Evolutionary conservation across 495 filamentous ascomycete species (phyloP), one percentile per base, ranked within the genome.

Genomic region (Aspergillus cavernicola): DNA sequence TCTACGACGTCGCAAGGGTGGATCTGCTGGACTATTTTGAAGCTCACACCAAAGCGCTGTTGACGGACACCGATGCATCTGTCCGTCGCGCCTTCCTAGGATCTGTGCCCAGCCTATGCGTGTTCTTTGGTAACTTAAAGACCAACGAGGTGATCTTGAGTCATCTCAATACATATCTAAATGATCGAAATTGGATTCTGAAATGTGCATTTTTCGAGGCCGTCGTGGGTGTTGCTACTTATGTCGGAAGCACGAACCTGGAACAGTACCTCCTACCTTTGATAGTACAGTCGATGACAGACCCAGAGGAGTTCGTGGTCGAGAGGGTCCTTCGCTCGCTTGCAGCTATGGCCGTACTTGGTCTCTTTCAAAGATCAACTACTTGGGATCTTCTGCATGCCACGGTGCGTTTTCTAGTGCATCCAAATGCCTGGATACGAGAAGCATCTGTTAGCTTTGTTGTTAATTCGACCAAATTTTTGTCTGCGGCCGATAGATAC

Each of bases 191-290:
- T 63, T 99, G 95, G 95, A 88, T 89, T 65, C 73, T 99, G 19
- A 96, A 96, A 66, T 96, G 89, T 62, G 90, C 95, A 16, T 97
- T 97, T 64, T 96, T 99, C 57, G 89, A 95, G 56, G 89, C 92
- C 0, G 92, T 97, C 16, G 88, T 97, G 16, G 92, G 92, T 9
- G 93, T 99, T 49, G 89, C 91, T 12, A 83, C 88, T 0, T 97
- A 95, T 56, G 77, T 97, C 33, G 95, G 95, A 6, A 88, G 85
- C 42, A 85, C 81, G 12, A 92, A 86, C 50, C 68, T 97, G 46
- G 95, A 99, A 67, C 92, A 95, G 53, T 99, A 95, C 62, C 95
- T 97, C 41, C 77, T 99, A 33, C 95, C 95, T 1, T 71, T 99
- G 11, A 96, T 99, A 91, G 79, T 96, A 9, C 95, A 96, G 68